Base-by-base conservation (phyloP, 495 filamentous ascomycete genomes). In the Jackrogersella multiformis region DNA sequence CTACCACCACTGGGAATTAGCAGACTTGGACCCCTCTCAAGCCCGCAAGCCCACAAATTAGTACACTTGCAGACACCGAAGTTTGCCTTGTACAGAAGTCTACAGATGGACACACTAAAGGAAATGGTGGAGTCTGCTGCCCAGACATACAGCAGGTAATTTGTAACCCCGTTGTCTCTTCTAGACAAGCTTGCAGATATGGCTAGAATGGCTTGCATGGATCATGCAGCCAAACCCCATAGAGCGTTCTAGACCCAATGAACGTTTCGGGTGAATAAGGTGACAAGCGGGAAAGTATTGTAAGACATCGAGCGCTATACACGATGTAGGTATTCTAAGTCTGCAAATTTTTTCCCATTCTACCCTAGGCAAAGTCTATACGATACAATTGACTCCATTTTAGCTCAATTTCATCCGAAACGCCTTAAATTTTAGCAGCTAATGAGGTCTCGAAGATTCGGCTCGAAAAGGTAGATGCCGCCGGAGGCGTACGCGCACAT, bases 201-300 rank as follows among this genome's bases (percentile, higher is more conserved):
- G 61, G 62, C 56, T 62, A 61, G 53, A 69, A 70, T 70, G 67
- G 67, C 67, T 70, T 70, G 67, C 61, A 70, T 66, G 57, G 61
- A 44, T 57, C 49, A 66, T 70, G 67, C 67, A 65, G 46, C 61
- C 61, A 34, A 38, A 9, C 51, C 45, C 67, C 67, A 70, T 61
- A 64, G 67, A 70, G 67, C 67, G 67, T 61, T 70, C 67, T 70
- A 70, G 67, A 61, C 61, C 57, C 38, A 21, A 20, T 36, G 42
- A 56, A 53, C 61, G 67, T 70, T 70, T 70, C 61, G 67, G 67
- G 67, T 66, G 67, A 70, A 66, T 64, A 57, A 70, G 66, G 67
- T 66, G 67, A 70, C 61, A 65, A 66, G 57, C 67, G 61, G 61
- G 67, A 66, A 65, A 46, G 61, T 44, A 62, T 61, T 61, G 67